Base-by-base conservation (phyloP, 1,284 basidiomycete species). In the Trametes versicolor region DNA sequence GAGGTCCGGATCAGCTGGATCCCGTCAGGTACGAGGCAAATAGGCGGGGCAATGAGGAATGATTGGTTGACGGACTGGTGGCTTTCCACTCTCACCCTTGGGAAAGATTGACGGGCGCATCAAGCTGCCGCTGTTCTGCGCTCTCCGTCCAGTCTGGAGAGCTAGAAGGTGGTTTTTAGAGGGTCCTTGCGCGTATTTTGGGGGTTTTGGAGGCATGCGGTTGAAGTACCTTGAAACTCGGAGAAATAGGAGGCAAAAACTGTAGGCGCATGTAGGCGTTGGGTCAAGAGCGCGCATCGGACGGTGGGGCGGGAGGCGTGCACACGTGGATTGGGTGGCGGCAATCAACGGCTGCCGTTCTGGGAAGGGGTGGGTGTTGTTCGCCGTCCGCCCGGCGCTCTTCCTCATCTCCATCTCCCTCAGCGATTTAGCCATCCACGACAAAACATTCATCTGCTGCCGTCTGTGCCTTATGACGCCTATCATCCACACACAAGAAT, bases 251-350 rank as follows among this genome's bases (percentile, higher is more conserved):
- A 55, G 54, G 36, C 15, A 8, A 32, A 49, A 52, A 62, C 52
- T 62, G 61, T 62, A 62, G 61, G 61, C 49, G 61, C 61, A 51
- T 62, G 61, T 62, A 52, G 61, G 54, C 34, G 61, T 57, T 8
- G 17, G 6, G 36, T 37, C 15, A 25, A 50, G 47, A 39, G 54
- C 39, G 50, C 27, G 45, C 21, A 56, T 54, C 45, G 60, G 47
- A 50, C 12, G 32, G 23, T 39, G 19, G 17, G 6, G 47, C 2
- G 23, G 15, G 10, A 57, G 27, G 29, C 61, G 61, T 32, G 29
- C 3, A 8, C 61, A 23, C 39, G 41, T 10, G 5, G 4, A 21
- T 10, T 27, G 55, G 47, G 37, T 27, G 29, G 61, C 56, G 55
- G 54, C 54, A 34, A 51, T 47, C 54, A 51, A 10, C 21, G 17